Conservation (phyloP, 2,329 filamentous ascomycete genomes). For the Orbilia blumenaviensis region DNA sequence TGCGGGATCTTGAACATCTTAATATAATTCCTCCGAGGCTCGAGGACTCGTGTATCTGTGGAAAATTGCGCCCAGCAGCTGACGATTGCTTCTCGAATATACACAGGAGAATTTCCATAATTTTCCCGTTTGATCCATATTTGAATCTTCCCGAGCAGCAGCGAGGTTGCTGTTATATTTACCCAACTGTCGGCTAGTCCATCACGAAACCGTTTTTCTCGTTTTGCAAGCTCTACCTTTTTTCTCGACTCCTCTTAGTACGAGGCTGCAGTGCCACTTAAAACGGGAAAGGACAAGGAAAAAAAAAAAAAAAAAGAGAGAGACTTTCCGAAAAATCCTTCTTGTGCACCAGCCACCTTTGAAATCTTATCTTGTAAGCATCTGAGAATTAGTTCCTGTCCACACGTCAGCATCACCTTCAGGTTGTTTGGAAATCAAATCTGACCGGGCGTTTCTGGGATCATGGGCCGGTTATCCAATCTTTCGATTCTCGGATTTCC, state of each 20-base stretch:
- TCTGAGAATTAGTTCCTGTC: not conserved
- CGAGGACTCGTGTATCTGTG: not conserved
- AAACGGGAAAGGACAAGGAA: no score
- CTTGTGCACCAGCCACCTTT: constrained; percentile 11
- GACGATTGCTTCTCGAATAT: constrained; percentile 1
- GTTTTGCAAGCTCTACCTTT: not conserved
- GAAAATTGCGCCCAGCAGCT: constrained; percentile 4
- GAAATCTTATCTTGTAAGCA: constrained; percentile 13
- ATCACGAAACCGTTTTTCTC: not conserved
- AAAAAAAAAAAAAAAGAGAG: no score
- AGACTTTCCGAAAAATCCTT: constrained; percentile 1
- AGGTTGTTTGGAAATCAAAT: not conserved
- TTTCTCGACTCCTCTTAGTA: not conserved
- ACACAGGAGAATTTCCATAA: constrained; percentile 14
- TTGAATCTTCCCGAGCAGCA: not conserved
- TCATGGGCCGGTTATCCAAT: constrained; percentile 35
- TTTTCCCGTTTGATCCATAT: constrained; percentile 5
- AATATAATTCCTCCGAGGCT: constrained; percentile 20
- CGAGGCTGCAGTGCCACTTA: constrained; percentile 3
- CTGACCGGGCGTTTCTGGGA: constrained; percentile 4
- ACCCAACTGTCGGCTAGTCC: not conserved
- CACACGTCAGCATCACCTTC: constrained; percentile 13
- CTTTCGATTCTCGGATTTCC: not conserved
- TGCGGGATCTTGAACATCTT: not conserved
- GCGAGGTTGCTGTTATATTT: constrained; percentile 16